These are phyloP conservation scores for Cicer yamashitae DNA, from an alignment of 306 rosid species.

Conservation along the genomic window DNA sequence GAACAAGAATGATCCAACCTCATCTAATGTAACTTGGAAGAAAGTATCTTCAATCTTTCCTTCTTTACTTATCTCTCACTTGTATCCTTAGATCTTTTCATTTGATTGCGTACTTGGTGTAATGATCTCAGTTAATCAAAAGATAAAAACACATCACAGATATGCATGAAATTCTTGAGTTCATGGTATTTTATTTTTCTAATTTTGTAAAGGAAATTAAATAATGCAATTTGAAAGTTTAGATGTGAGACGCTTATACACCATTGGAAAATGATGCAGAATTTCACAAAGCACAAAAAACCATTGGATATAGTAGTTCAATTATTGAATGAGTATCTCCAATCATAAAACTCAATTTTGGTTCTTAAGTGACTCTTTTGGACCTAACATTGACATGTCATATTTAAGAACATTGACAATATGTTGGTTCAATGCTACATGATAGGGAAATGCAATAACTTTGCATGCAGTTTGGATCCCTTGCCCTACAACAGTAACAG, in stretches of 20 bases:
- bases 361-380: not conserved
- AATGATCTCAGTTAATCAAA: not conserved
- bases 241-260: not conserved
- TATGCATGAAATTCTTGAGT: not conserved
- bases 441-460: no score
- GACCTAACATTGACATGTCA: not conserved
- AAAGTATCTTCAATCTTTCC: not conserved
- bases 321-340: not conserved
- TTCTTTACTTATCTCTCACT: not conserved
- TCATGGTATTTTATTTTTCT: not conserved
- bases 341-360: not conserved
- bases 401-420: not conserved
- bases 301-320: not conserved
- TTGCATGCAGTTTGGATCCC: not conserved
- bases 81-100: not conserved
- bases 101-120: not conserved
- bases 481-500: not conserved
- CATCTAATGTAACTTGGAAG: not conserved
- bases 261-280: not conserved
- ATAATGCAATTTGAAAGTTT: not conserved
- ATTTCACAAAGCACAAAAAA: not conserved
- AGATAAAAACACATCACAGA: not conserved
- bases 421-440: no score
- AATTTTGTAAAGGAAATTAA: not conserved
- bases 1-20: not conserved